phyloP scores from a whole-genome alignment of 2,329 filamentous ascomycete species.

The Stagonosporopsis rhizophila region DNA sequence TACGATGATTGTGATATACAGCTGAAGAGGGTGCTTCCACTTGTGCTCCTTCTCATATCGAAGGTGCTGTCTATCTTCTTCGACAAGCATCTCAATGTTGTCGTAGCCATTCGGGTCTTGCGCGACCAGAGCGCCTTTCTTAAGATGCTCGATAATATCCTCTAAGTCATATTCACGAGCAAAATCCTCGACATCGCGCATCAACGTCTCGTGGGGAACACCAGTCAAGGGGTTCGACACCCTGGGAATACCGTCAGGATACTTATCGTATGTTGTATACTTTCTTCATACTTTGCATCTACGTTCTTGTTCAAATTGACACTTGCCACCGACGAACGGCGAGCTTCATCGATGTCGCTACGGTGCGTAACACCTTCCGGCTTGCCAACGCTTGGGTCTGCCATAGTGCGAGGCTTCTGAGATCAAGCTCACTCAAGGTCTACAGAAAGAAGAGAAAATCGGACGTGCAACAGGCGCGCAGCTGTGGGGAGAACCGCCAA shows the following conservation, averaged over 20 bases:
- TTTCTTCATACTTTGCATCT: slow-evolving; percentile 22
- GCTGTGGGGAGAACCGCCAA: neutral
- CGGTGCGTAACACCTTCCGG: slow-evolving; percentile 4
- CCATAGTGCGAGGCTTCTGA: slow-evolving; percentile 5
- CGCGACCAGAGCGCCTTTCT: slow-evolving; percentile 68
- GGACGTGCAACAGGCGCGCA: neutral
- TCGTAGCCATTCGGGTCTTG: slow-evolving; percentile 71
- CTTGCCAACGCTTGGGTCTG: slow-evolving; percentile 17
- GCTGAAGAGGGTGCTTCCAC: slow-evolving; percentile 62
- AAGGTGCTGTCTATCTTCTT: slow-evolving; percentile 67
- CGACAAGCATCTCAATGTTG: slow-evolving; percentile 64
- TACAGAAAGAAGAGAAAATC: neutral
- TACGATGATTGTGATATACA: slow-evolving; percentile 70
- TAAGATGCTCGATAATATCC: slow-evolving; percentile 47
- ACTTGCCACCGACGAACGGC: slow-evolving; percentile 22
- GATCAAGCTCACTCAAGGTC: neutral
- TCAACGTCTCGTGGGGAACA: slow-evolving; percentile 58
- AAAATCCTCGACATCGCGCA: slow-evolving; percentile 65
- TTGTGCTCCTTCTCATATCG: slow-evolving; percentile 68
- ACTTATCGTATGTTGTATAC: too few relatives aligned
- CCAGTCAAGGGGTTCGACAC: slow-evolving; percentile 64
- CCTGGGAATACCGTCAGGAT: slow-evolving; percentile 37
- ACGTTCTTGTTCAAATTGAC: slow-evolving; percentile 24
- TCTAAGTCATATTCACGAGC: slow-evolving; percentile 67
- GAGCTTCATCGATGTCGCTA: slow-evolving; percentile 13